A percentile compares a stretch with the other conserved stretches of the same genome.
phyloP scores from a whole-genome alignment of 2,329 filamentous ascomycete species.

The Thelonectria discophora region DNA sequence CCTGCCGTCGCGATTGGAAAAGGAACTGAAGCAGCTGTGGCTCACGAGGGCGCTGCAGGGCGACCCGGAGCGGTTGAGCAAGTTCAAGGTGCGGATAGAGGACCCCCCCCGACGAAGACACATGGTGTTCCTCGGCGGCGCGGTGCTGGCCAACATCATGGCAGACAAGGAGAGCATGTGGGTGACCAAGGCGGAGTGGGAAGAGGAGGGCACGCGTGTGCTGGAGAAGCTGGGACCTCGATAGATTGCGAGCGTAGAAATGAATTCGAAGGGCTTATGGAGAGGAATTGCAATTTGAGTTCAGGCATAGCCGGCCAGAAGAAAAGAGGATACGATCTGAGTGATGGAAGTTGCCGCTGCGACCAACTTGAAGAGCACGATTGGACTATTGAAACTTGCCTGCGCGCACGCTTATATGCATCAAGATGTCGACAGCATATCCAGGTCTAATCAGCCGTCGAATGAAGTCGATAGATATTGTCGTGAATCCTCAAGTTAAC shows the following conservation, averaged over 20 bases:
- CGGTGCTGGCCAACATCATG: constrained; percentile 98
- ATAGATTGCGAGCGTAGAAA: constrained; percentile 53
- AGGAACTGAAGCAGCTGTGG: constrained; percentile 99
- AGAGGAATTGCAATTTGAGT: constrained; percentile 31
- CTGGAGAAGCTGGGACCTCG: constrained; percentile 93
- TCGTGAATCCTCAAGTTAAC: no score
- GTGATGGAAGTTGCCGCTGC: background rate
- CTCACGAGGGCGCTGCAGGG: constrained; percentile 89
- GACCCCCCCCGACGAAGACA: constrained; percentile 94
- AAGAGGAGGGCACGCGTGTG: constrained; percentile 85
- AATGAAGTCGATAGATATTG: no score
- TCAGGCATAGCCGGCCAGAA: constrained; percentile 36
- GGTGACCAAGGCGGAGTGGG: constrained; percentile 97
- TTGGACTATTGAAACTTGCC: no score
- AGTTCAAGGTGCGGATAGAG: constrained; percentile 99
- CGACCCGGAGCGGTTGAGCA: constrained; percentile 92
- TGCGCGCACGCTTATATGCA: no score
- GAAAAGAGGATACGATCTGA: constrained; percentile 34
- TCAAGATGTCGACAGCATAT: no score
- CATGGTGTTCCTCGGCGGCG: constrained; percentile 99
- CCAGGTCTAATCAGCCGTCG: no score
- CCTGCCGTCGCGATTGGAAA: constrained; percentile 91
- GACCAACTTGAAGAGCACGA: no score
- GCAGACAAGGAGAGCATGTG: constrained; percentile 99
- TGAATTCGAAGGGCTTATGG: constrained; percentile 16